Evolutionary conservation across 2,329 filamentous ascomycete genomes (phyloP), one percentile per base, ranked within the genome.

Genomic region (Aureobasidium sp.): DNA sequence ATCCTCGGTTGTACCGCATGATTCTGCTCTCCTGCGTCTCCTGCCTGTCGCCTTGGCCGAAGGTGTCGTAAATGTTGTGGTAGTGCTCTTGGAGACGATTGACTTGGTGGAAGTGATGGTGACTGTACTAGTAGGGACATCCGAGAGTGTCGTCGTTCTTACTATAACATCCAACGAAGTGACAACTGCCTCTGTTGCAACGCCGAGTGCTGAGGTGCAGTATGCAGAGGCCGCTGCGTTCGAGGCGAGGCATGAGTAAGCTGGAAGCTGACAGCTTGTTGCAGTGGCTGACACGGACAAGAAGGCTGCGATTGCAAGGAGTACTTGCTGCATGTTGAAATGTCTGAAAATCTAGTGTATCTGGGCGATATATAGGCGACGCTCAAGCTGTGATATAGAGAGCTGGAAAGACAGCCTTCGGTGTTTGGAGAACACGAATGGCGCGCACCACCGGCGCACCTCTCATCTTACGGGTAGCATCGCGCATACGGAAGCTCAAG

Each of bases 171-270:
- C 53, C 40, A 45, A 11, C 12, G 37, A 35, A 8, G 53, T 57
- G n/a, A 57, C n/a, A 35, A 45, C 29, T 44, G 14, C 53, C 11
- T 45, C 39, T 22, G 53, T 15, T 22, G 53, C 53, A 24, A 35
- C 53, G 2, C 53, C n/a, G 19, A 57, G 53, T 57, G 53, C 53
- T 22, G 53, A 57, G 24, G 27, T 44, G 19, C 53, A 57, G 39
- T 57, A 57, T 45, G 53, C 53, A 57, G 40, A 57, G n/a, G 53
- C 53, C 27, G 53, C 53, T 5, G 53, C 14, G 29, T 57, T 57
- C n/a, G 53, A 57, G 40, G 40, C 39, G 24, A 57, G 29, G 40
- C 53, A 57, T 19, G 53, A 57, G 40, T 57, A 57, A 57, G 53
- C 53, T 44, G 53, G 45, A 24, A 45, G 39, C 53, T 57, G 53